Percentiles rank a stretch among this genome's conserved stretches.
These are phyloP conservation scores for Lodderomyces theae DNA, from an alignment of 1,139 yeast species.

Conservation along the genomic window DNA sequence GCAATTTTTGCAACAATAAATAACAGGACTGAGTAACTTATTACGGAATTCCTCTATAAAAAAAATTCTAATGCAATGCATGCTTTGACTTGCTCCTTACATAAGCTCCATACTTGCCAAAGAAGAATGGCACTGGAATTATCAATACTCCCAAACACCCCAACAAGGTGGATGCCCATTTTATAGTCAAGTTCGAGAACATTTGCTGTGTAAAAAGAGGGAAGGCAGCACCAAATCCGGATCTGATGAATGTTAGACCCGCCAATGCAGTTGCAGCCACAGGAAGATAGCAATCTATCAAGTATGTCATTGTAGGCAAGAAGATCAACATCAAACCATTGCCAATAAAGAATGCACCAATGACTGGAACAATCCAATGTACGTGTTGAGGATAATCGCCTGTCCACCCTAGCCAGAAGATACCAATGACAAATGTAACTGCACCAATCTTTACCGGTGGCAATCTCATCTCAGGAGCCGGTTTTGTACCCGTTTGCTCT, in stretches of 20 bases:
- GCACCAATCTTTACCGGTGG: constrained; percentile 71
- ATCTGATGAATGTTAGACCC: constrained; percentile 73
- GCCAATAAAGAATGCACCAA: constrained; percentile 70
- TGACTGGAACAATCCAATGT: constrained; percentile 81
- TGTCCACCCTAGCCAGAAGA: constrained; percentile 83
- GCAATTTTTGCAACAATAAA: neutral
- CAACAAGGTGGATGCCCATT: constrained; percentile 80
- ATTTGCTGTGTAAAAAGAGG: constrained; percentile 56
- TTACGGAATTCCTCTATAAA: neutral
- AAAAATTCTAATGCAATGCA: constrained; percentile 46
- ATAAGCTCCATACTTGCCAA: constrained; percentile 59
- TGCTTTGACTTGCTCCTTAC: constrained; percentile 56
- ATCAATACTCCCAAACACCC: constrained; percentile 64
- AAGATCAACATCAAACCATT: constrained; percentile 72
- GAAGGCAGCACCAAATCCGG: constrained; percentile 51
- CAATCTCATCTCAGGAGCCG: constrained; percentile 75
- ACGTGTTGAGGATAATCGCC: constrained; percentile 65
- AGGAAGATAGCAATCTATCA: constrained; percentile 71
- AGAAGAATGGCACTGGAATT: constrained; percentile 72
- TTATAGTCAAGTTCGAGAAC: constrained; percentile 71
- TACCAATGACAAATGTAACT: constrained; percentile 66
- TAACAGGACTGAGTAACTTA: too few relatives aligned
- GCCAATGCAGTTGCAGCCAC: constrained; percentile 90
- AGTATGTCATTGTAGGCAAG: constrained; percentile 71
- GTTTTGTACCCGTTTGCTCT: constrained; percentile 47